Base-by-base conservation (phyloP, 768 basidiomycete genomes). In the Mycena polygramma region DNA sequence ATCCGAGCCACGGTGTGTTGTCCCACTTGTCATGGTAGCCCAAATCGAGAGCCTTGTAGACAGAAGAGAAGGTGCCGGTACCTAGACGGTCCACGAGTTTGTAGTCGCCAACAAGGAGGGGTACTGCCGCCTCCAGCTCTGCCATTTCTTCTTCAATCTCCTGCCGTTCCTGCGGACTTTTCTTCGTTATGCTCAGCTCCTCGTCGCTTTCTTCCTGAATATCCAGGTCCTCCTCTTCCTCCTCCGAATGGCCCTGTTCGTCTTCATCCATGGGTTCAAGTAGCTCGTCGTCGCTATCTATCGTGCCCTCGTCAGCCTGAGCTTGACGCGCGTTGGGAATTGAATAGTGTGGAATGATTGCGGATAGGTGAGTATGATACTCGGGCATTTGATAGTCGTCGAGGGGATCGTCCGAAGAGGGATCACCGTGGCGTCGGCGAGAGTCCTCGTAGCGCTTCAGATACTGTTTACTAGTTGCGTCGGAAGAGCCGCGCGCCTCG, bases 31-130 rank as follows among this genome's bases (percentile, higher is more conserved):
- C 82, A 74, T 94, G 89, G 75, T 93, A 89, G 67, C 86, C 81
- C 19, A 93, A 75, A 79, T 99, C 98, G 72, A 97, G 80, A 0
- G 97, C 98, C 76, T 99, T 98, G 87, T 98, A 99, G n/a, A 99
- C 98, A 13, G 96, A 96, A 0, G 97, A 98, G 82, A 99, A 99
- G 1, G 97, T 99, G 19, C 97, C 97, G 63, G 97, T 98, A 17
- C 98, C 98, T 0, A 99, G 88, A 1, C 97, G 89, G 82, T 98
- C 97, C 43, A 98, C 79, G 43, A 99, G 84, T 58, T 83, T 87
- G 84, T 97, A 99, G 72, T 93, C 85, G 4, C 83, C 76, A 7
- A 81, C 77, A 62, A 97, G 84, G n/a, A 86, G 80, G 0, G 94
- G 92, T 6, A 97, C 90, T 20, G 87, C 85, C 1, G 82, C 77